phyloP scores from a whole-genome alignment of 169 alveolate species.

The Plasmodium vivax region DNA sequence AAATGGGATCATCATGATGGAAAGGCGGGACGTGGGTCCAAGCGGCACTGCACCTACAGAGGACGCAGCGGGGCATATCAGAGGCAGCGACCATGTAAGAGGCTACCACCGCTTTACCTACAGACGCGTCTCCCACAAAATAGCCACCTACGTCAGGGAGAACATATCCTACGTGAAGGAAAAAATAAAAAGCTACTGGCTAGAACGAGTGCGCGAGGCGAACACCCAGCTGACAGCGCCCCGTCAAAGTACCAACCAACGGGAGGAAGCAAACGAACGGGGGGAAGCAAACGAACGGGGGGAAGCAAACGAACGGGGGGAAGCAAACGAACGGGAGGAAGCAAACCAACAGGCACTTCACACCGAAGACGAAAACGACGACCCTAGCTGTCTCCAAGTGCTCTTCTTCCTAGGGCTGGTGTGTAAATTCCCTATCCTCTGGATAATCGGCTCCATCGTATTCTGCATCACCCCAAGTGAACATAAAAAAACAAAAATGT shows the following conservation, averaged over 20 bases:
- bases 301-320: not conserved
- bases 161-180: constrained; percentile 23
- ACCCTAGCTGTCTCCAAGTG: constrained; percentile 63
- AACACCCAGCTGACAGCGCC: constrained; percentile 46
- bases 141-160: not conserved
- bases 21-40: not conserved
- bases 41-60: not conserved
- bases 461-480: constrained; percentile 66
- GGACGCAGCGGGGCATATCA: not conserved
- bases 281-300: too few species aligned
- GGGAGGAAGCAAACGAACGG: not conserved
- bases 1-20: not conserved
- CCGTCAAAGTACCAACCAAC: constrained; percentile 8
- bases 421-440: constrained; percentile 67
- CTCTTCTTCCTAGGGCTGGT: constrained; percentile 54
- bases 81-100: not conserved
- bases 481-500: constrained; percentile 58
- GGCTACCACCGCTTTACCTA: not conserved
- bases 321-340: not conserved
- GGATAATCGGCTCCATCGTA: constrained; percentile 60
- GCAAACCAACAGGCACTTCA: not conserved
- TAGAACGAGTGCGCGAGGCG: constrained; percentile 61
- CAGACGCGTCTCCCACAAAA: not conserved
- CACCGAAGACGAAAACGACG: constrained; percentile 61
- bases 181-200: constrained; percentile 68